These are phyloP conservation scores for Phaseolus lunatus DNA, from an alignment of 306 rosid genomes.

Conservation along the genomic window DNA sequence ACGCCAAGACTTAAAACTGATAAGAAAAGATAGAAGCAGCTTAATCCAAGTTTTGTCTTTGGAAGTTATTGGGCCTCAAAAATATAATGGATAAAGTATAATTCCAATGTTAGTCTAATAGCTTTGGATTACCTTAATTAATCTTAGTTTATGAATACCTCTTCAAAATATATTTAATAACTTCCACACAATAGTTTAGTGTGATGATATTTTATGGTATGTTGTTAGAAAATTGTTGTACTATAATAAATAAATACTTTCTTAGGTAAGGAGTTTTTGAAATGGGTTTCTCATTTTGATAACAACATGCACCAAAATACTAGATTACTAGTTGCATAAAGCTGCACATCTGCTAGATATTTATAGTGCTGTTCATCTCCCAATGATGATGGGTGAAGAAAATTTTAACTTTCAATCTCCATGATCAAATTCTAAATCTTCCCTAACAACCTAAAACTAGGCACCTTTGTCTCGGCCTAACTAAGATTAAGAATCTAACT, in stretches of 20 bases:
- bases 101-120: no score
- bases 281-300: slow-evolving; percentile 3
- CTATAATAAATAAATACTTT: not conserved
- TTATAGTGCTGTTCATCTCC: not conserved
- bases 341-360: not conserved
- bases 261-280: not conserved
- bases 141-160: not conserved
- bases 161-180: not conserved
- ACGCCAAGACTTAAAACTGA: not conserved
- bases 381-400: slow-evolving; percentile 34
- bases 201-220: not conserved
- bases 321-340: not conserved
- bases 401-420: not conserved
- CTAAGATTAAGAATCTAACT: slow-evolving; percentile 37
- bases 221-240: not conserved
- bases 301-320: slow-evolving; percentile 12
- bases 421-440: slow-evolving; percentile 33
- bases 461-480: slow-evolving; percentile 1
- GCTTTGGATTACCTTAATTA: no score
- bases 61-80: not conserved
- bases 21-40: not conserved
- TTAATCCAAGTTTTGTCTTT: not conserved
- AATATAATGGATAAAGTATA: not conserved
- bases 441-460: slow-evolving; percentile 36
- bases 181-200: not conserved